A percentile compares a stretch with the other conserved stretches of the same genome.
Conservation (phyloP, 192 early-diverging fungal genomes). For the Lobulomyces angularis region DNA sequence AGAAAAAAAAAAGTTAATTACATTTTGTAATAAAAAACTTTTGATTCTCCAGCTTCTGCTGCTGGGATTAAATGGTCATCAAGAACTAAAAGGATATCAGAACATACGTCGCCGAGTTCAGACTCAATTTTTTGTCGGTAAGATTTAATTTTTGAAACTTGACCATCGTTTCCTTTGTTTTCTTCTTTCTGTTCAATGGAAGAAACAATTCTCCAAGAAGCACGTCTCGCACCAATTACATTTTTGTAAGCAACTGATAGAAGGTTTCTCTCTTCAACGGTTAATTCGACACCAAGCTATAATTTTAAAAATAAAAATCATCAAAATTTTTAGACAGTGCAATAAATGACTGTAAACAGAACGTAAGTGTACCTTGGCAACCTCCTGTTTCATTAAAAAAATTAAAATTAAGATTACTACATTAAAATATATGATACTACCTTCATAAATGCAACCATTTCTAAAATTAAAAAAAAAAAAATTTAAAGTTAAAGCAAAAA, state of each 20-base stretch:
- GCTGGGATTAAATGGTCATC: constrained; percentile 80
- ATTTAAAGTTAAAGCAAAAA: constrained; percentile 12
- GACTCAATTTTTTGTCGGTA: constrained; percentile 92
- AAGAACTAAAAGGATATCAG: constrained; percentile 86
- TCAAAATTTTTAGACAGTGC: too few relatives aligned
- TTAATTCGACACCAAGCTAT: constrained; percentile 78
- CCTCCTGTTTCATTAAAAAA: too few relatives aligned
- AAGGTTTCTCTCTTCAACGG: constrained; percentile 97
- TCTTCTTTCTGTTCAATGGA: constrained; percentile 99
- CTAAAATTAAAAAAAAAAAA: constrained; percentile 33
- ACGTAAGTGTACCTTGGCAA: constrained; percentile 86
- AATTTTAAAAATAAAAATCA: too few relatives aligned
- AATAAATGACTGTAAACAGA: too few relatives aligned
- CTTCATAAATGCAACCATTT: constrained; percentile 83
- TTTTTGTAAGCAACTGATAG: constrained; percentile 99
- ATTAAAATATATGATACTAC: constrained; percentile 17
- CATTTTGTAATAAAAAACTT: constrained; percentile 99
- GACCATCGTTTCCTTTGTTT: constrained; percentile 75
- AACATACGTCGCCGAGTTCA: constrained; percentile 90
- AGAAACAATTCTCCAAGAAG: constrained; percentile 97
- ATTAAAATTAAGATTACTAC: too few relatives aligned
- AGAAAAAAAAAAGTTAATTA: constrained; percentile 25
- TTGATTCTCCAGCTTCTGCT: constrained; percentile 90
- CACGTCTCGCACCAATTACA: constrained; percentile 97
- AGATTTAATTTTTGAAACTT: constrained; percentile 85